Base-by-base conservation (phyloP, 116 monocot species). In the Dioscorea cayenensis region DNA sequence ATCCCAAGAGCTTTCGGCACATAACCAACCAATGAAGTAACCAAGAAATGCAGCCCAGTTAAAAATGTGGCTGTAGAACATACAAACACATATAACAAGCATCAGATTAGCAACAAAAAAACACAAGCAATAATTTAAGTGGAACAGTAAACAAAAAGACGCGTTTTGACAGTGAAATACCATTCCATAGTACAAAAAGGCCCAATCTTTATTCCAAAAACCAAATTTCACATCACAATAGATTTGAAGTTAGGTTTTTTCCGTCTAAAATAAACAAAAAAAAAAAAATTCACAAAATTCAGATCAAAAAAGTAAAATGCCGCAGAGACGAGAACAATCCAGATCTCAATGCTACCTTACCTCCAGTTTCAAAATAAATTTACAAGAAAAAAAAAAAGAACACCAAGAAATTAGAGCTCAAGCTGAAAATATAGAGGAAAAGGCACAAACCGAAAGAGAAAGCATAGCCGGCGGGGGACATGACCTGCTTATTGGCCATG, bases 41-140 rank as follows among this genome's bases (percentile, higher is more conserved):
- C 90, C 9, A 85, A 79, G 51, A 96, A 96, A 66, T 96, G 95
- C 36, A 92, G 77, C 62, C 92, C 95, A 16, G 95, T 92, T 23
- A 96, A 77, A 70, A 87, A 89, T 13, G 95, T 96, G 2, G 92
- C 92, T 95, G 92, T 21, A 73, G 65, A 21, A 55, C 16, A 38
- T 49, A 17, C 28, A 55, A n/a, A 60, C 59, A 66, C 9, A 23
- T 1, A 73, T 60, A 6, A 29, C 7, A 66, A 60, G 13, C 37
- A 76, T 3, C 61, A 63, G 63, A 18, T 18, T 5, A 55, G 17
- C 2, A 16, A 55, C 17, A 5, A n/a, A 18, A 25, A 55, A 11
- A 18, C n/a, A 16, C 51, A 23, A 63, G 6, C 0, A 22, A 22
- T 6, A 27, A 13, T 23, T 28, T 43, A 12, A 12, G 43, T 10